A percentile compares a stretch with the other conserved stretches of the same genome.
phyloP scores from a whole-genome alignment of 768 basidiomycete species.

The Sporobolomyces roseus region DNA sequence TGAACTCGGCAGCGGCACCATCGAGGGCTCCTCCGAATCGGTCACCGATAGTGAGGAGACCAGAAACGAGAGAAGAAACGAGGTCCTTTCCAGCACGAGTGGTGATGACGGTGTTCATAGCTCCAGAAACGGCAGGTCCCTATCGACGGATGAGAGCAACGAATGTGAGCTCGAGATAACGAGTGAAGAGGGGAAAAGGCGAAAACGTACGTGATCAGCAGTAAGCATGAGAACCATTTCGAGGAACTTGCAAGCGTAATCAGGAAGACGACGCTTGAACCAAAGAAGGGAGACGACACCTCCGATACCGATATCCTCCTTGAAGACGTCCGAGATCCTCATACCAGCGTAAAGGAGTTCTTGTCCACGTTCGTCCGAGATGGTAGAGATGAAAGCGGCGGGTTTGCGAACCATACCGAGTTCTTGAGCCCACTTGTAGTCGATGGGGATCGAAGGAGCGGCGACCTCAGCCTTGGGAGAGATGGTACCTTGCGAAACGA shows the following conservation, averaged over 20 bases:
- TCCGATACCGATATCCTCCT: conserved; percentile 64
- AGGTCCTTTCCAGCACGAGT: conserved; percentile 99
- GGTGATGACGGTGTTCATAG: conserved; percentile 99
- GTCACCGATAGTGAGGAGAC: conserved; percentile 94
- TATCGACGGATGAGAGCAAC: conserved; percentile 18
- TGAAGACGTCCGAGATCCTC: conserved; percentile 98
- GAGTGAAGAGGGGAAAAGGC: conserved; percentile 45
- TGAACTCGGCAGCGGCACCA: conserved; percentile 95
- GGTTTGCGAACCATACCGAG: conserved; percentile 97
- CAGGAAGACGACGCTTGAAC: conserved; percentile 92
- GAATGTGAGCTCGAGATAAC: neutral
- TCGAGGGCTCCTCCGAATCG: conserved; percentile 98
- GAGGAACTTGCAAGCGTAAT: conserved; percentile 96
- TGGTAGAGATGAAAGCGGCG: conserved; percentile 73
- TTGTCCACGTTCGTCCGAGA: conserved; percentile 98
- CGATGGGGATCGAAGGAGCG: conserved; percentile 97
- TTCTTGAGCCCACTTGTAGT: conserved; percentile 99
- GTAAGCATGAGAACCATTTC: conserved; percentile 99
- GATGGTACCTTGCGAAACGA: conserved; percentile 68
- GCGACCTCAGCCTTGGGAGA: conserved; percentile 70
- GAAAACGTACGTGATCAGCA: conserved; percentile 66
- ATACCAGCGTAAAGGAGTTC: conserved; percentile 98
- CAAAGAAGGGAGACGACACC: conserved; percentile 93
- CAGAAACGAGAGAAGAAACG: conserved; percentile 91
- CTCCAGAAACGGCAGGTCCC: conserved; percentile 53